Conservation (phyloP, 352 stramenopile species). For the Globisporangium viniferum region DNA sequence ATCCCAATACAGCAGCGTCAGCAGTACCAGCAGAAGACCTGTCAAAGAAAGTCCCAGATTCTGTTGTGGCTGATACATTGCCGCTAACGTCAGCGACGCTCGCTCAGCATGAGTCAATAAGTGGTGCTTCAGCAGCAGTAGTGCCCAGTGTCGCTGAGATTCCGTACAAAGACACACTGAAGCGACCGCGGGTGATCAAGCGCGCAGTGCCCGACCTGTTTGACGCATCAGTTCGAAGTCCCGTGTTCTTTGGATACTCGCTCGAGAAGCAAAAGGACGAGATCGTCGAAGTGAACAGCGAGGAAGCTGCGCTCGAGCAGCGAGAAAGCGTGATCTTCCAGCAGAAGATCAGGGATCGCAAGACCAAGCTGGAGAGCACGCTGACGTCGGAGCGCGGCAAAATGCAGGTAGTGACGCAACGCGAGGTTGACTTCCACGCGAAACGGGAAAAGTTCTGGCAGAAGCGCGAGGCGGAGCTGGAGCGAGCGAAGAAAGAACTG, state of each 20-base stretch:
- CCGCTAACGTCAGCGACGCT: constrained; percentile 14
- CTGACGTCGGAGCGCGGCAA: constrained; percentile 54
- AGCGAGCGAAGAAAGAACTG: constrained; percentile 67
- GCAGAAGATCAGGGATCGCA: constrained; percentile 39
- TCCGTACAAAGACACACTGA: constrained; percentile 33
- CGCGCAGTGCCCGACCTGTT: constrained; percentile 38
- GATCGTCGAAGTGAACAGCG: constrained; percentile 31
- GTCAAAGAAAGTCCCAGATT: not conserved
- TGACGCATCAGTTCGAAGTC: constrained; percentile 42
- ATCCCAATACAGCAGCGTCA: not conserved
- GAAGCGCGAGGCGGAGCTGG: constrained; percentile 57
- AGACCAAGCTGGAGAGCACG: constrained; percentile 30
- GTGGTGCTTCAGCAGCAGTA: not conserved
- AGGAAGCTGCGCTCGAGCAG: constrained; percentile 22
- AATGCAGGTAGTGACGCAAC: constrained; percentile 43
- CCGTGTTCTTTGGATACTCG: constrained; percentile 74
- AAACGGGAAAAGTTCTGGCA: constrained; percentile 65
- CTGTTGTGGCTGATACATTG: not conserved
- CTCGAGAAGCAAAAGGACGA: constrained; percentile 37
- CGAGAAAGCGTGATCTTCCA: constrained; percentile 57
- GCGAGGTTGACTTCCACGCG: constrained; percentile 35
- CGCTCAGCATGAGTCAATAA: constrained; percentile 15
- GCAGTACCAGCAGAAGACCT: not conserved
- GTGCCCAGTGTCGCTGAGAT: constrained; percentile 6
- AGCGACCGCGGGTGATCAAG: constrained; percentile 51